Conservation (phyloP, 768 basidiomycete genomes). For the Russula sp. region DNA sequence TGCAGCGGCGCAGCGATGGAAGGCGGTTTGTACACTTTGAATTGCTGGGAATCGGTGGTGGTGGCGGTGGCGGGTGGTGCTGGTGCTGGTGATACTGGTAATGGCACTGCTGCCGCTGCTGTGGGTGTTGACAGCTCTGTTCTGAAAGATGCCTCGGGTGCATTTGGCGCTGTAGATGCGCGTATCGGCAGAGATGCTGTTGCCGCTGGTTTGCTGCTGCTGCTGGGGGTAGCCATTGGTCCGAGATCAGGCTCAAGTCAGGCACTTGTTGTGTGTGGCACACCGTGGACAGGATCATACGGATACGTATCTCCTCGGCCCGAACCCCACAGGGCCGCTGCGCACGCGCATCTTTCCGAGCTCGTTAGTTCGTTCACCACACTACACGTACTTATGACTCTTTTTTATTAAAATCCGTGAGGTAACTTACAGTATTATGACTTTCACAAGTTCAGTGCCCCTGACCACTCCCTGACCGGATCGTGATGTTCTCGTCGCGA, state of each 20-base stretch:
- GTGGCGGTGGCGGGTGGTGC: too few relatives aligned
- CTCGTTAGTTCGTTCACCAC: too few relatives aligned
- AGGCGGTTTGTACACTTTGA: constrained; percentile 28
- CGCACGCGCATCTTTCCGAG: too few relatives aligned
- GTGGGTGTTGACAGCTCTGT: neutral
- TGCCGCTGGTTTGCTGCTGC: neutral
- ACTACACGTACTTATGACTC: too few relatives aligned
- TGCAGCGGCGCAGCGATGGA: neutral
- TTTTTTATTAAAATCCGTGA: too few relatives aligned
- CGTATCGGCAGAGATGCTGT: neutral
- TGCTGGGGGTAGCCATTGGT: constrained; percentile 13
- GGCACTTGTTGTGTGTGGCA: too few relatives aligned
- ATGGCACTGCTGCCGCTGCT: too few relatives aligned
- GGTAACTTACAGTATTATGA: too few relatives aligned
- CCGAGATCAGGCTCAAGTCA: neutral
- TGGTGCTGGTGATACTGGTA: neutral
- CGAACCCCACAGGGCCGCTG: neutral
- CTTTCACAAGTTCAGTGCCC: neutral
- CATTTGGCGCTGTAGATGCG: neutral
- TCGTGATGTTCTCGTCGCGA: neutral
- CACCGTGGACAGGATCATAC: too few relatives aligned
- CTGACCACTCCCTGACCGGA: too few relatives aligned
- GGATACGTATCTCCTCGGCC: neutral
- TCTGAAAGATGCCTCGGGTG: neutral
- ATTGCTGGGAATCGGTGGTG: neutral